Conservation (phyloP, 1,139 yeast genomes). For the Taiozyma sp. region DNA sequence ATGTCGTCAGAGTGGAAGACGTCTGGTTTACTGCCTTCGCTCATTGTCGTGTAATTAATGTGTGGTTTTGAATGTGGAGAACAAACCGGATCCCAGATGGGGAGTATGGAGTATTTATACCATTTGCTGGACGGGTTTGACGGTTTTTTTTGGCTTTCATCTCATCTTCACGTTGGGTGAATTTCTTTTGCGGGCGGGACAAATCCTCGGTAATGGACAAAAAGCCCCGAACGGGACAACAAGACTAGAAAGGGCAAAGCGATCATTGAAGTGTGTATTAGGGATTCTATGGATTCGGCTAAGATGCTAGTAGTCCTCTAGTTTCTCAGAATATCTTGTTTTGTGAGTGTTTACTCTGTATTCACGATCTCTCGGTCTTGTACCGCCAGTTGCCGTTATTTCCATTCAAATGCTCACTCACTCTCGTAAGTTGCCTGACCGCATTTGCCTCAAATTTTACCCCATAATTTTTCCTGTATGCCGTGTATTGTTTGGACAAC, state of each 20-base stretch:
- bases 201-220: not conserved
- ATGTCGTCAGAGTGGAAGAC: constrained; percentile 25
- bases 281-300: too few relatives aligned
- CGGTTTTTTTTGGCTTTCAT: not conserved
- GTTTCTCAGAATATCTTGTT: too few relatives aligned
- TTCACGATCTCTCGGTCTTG: too few relatives aligned
- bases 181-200: not conserved
- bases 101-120: not conserved
- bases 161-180: not conserved
- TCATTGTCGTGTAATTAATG: constrained; percentile 9
- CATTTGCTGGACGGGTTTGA: not conserved
- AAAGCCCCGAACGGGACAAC: too few relatives aligned
- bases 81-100: not conserved
- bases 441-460: not conserved
- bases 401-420: too few relatives aligned
- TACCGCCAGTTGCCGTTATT: too few relatives aligned
- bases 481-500: not conserved
- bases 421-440: too few relatives aligned
- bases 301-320: too few relatives aligned
- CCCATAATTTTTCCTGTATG: not conserved
- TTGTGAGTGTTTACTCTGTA: too few relatives aligned
- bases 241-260: too few relatives aligned
- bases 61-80: not conserved
- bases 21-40: constrained; percentile 25
- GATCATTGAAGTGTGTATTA: too few relatives aligned